Base-by-base conservation (phyloP, 2,329 filamentous ascomycete genomes). In the Amphichorda felina region DNA sequence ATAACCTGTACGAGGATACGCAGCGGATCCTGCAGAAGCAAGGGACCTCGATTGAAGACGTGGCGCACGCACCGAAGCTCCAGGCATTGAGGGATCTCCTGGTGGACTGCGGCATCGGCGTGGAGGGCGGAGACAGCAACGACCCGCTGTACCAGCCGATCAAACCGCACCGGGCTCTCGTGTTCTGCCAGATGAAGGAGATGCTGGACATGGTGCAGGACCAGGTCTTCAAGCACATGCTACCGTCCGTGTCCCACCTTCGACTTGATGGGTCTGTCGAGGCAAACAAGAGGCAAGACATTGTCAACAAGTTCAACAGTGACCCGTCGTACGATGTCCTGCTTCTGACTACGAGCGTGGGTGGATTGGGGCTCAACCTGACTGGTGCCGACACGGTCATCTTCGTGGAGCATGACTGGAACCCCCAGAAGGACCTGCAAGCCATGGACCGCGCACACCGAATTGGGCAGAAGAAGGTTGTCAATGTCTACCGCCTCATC, bases 161-260 rank as follows among this genome's bases (percentile, higher is more conserved):
- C 55, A 94, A 91, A 41, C 91, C 89, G 21, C 91, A 98, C 54
- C 84, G 91, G 30, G 93, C 91, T 1, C 74, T 98, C 19, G 82
- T 98, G 45, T 98, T 98, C 68, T 98, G 91, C 50, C 91, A 98
- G 56, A 95, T 98, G 86, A 98, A 98, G 61, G 91, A 98, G 57
- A 98, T 98, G 93, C 71, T 98, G 17, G 91, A 98, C 57, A 96
- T 98, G 75, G 93, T 98, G 3, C 88, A 96, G 54, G 86, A 82
- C 48, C 88, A 89, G 39, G 91, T 98, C 1, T 64, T 98, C 27
- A 86, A 85, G 56, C 82, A 82, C 50, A 71, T 96, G 60, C 71
- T 98, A n/a, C 91, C 91, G 1, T 83, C 81, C 0, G 88, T 95
- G 5, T 91, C 93, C 26, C 95, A 82, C 53, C 74, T 96, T 39